Percentiles rank a stretch among this genome's conserved stretches.
Evolutionary conservation across 2,329 filamentous ascomycete species (phyloP).

Genomic region (Colletotrichum tropicicola): DNA sequence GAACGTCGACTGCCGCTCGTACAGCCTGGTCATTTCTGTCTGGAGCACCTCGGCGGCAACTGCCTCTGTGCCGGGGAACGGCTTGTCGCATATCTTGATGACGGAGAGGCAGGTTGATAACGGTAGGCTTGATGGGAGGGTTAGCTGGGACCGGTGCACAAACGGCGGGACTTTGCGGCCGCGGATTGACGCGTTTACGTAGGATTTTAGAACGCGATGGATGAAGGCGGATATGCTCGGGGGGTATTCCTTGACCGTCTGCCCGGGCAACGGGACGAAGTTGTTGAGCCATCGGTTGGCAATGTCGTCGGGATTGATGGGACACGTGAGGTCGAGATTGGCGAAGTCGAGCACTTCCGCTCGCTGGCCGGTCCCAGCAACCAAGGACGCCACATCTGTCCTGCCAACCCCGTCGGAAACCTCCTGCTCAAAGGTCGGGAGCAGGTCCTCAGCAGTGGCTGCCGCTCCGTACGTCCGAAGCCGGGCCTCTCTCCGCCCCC

Average conservation of each 20-base stretch:
- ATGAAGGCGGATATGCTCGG: slow-evolving; percentile 47
- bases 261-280: slow-evolving; percentile 54
- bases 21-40: slow-evolving; percentile 52
- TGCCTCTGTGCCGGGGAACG: slow-evolving; percentile 41
- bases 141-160: slow-evolving; percentile 50
- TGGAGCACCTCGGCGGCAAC: slow-evolving; percentile 44
- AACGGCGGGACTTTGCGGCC: slow-evolving; percentile 53
- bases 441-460: too few species aligned
- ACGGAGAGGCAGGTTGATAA: slow-evolving; percentile 52
- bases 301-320: slow-evolving; percentile 56
- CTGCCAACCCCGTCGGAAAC: neutral
- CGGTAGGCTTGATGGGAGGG: slow-evolving; percentile 35
- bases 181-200: slow-evolving; percentile 45
- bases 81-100: slow-evolving; percentile 48
- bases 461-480: too few species aligned
- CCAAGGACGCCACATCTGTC: too few species aligned
- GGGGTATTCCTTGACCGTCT: slow-evolving; percentile 52
- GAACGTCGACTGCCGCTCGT: slow-evolving; percentile 35
- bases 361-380: too few species aligned
- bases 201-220: slow-evolving; percentile 52
- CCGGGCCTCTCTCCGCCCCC: too few species aligned
- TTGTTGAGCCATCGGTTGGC: slow-evolving; percentile 58
- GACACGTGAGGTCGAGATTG: slow-evolving; percentile 48
- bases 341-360: slow-evolving; percentile 42
- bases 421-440: too few species aligned